Conservation (phyloP, 352 stramenopile genomes). For the Pythium insidiosum region DNA sequence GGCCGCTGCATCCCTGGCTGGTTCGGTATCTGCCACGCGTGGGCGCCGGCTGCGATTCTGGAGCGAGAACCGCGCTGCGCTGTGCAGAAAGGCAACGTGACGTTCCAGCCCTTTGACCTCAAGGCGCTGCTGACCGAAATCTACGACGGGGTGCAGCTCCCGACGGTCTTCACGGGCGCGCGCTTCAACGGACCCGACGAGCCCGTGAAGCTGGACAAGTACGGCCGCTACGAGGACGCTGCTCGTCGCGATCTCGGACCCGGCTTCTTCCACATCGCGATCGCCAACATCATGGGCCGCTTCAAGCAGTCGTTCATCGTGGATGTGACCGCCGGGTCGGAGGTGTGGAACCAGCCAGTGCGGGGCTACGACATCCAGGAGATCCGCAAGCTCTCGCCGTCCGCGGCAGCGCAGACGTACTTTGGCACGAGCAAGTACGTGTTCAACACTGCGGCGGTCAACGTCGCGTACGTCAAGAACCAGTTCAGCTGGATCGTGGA, state of each 20-base stretch:
- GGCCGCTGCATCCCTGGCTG: too few species aligned
- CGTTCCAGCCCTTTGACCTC: constrained; percentile 3
- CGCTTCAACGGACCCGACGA: constrained; percentile 3
- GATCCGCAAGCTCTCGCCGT: background rate
- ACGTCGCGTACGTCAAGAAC: constrained; percentile 42
- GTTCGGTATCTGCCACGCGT: too few species aligned
- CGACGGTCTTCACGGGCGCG: too few species aligned
- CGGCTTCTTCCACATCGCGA: too few species aligned
- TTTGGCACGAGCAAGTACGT: constrained; percentile 35
- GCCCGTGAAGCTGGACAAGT: too few species aligned
- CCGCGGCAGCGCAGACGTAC: background rate
- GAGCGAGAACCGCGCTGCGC: constrained; percentile 2
- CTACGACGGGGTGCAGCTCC: too few species aligned
- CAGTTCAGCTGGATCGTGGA: constrained; percentile 59
- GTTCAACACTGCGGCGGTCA: constrained; percentile 50
- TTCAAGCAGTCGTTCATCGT: constrained; percentile 6
- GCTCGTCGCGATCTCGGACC: constrained; percentile 4
- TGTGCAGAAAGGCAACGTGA: constrained; percentile 3
- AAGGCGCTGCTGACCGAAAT: too few species aligned
- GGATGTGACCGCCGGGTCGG: constrained; percentile 1
- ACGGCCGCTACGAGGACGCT: constrained; percentile 3
- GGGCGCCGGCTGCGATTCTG: too few species aligned
- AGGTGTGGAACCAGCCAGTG: constrained; percentile 15
- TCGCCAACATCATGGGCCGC: constrained; percentile 6
- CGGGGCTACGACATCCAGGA: background rate